Evolutionary conservation across 495 filamentous ascomycete genomes (phyloP).

Genomic region (Xylaria acuta): DNA sequence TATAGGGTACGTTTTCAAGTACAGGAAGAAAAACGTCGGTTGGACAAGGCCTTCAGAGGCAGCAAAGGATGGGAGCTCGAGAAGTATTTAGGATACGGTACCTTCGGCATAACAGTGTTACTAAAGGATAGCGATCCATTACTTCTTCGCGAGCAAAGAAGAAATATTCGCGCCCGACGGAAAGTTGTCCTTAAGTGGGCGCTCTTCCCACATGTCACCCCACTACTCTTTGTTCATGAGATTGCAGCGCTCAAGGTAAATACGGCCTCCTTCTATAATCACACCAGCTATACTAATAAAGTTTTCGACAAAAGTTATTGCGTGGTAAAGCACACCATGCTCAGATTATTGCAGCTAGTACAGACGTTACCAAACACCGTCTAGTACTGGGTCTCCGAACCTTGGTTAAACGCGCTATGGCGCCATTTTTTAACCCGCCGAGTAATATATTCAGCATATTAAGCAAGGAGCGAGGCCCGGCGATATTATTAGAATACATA

Average conservation of each 20-base stretch:
- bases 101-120: neutral
- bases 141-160: no score
- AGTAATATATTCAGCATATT: neutral
- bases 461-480: neutral
- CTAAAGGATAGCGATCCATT: neutral
- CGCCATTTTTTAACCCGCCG: neutral
- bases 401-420: neutral
- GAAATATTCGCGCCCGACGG: no score
- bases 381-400: no score
- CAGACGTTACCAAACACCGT: neutral
- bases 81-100: neutral
- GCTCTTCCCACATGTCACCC: neutral
- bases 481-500: conserved; percentile 13
- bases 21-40: neutral
- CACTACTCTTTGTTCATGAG: neutral
- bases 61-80: conserved; percentile 6
- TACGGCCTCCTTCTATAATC: neutral
- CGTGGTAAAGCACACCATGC: neutral
- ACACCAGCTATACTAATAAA: neutral
- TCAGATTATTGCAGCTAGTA: neutral
- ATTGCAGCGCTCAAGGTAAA: neutral
- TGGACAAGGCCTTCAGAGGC: neutral
- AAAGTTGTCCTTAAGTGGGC: conserved; percentile 11
- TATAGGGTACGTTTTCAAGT: no score
- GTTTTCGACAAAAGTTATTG: neutral